phyloP scores from a whole-genome alignment of 768 basidiomycete species.

The Boletellus ananiceps region DNA sequence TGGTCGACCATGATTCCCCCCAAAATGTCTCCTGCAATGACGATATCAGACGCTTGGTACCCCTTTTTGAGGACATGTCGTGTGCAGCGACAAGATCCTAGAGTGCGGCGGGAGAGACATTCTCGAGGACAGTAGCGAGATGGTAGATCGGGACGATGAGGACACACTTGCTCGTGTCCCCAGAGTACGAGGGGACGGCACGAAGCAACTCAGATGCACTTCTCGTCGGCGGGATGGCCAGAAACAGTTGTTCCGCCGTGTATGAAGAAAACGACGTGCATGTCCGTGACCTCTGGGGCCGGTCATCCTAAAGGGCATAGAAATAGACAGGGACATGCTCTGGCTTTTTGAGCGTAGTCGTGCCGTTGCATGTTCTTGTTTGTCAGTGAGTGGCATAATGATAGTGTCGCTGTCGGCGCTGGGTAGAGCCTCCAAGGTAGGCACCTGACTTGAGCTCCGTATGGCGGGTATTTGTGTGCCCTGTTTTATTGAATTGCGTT shows the following conservation, averaged over 20 bases:
- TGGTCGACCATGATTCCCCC: slow-evolving; percentile 20
- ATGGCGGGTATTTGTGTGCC: too few relatives aligned
- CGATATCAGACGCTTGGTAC: slow-evolving; percentile 15
- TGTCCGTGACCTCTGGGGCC: neutral
- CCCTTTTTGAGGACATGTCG: slow-evolving; percentile 22
- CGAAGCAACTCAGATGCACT: slow-evolving; percentile 10
- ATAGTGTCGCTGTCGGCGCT: too few relatives aligned
- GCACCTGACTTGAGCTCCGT: too few relatives aligned
- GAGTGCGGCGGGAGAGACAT: slow-evolving; percentile 18
- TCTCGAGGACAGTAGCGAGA: slow-evolving; percentile 21
- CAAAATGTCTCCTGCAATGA: slow-evolving; percentile 23
- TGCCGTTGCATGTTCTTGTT: neutral
- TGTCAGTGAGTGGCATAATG: slow-evolving; percentile 2
- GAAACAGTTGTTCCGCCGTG: slow-evolving; percentile 20
- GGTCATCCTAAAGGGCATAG: slow-evolving; percentile 3
- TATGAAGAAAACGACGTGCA: slow-evolving; percentile 19
- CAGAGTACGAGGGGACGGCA: neutral
- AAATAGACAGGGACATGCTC: slow-evolving; percentile 9
- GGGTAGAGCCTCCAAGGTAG: too few relatives aligned
- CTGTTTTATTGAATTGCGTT: too few relatives aligned
- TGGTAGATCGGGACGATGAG: slow-evolving; percentile 22
- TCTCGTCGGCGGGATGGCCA: slow-evolving; percentile 12
- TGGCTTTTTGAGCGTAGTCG: neutral
- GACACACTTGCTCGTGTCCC: slow-evolving; percentile 1
- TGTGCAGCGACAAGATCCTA: slow-evolving; percentile 26